A percentile compares a stretch with the other conserved stretches of the same genome.
phyloP scores from a whole-genome alignment of 202 grass and related monocot species.

The Digitaria exilis region DNA sequence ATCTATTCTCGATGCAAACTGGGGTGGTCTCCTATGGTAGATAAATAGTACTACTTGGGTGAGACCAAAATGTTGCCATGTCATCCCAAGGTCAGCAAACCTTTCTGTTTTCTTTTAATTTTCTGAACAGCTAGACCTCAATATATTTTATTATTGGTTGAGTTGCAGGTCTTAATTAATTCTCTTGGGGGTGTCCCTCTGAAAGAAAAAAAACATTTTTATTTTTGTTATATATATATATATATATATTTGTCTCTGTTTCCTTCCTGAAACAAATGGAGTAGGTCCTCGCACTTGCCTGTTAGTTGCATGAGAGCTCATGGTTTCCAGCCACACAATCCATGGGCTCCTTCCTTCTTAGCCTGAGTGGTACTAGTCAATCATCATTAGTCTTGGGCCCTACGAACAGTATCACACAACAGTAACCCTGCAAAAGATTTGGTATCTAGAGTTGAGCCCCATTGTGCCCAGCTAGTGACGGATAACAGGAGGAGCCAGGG shows the following conservation, averaged over 20 bases:
- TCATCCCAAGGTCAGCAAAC: constrained; percentile 28
- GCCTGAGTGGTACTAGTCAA: constrained; percentile 53
- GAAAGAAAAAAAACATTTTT: constrained; percentile 9
- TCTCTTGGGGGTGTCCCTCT: background rate
- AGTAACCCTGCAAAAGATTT: constrained; percentile 60
- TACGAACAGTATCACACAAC: constrained; percentile 47
- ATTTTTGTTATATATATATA: constrained; percentile 29
- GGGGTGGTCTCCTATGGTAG: background rate
- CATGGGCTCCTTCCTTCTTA: constrained; percentile 40
- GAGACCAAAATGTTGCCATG: constrained; percentile 6
- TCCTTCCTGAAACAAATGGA: constrained; percentile 38
- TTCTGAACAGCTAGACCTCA: constrained; percentile 23
- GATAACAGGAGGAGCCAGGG: constrained; percentile 53
- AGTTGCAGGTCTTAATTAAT: constrained; percentile 39
- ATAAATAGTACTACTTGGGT: background rate
- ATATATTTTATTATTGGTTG: constrained; percentile 16
- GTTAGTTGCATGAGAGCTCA: constrained; percentile 34
- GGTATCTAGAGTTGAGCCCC: constrained; percentile 43
- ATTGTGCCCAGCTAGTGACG: constrained; percentile 40
- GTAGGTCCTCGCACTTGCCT: constrained; percentile 28
- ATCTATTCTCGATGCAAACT: background rate
- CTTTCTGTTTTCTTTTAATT: background rate
- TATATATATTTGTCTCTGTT: background rate
- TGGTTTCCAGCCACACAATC: constrained; percentile 59
- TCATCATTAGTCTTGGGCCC: constrained; percentile 56